Conservation (phyloP, 305 asterid species). For the Fraxinus paxiana region DNA sequence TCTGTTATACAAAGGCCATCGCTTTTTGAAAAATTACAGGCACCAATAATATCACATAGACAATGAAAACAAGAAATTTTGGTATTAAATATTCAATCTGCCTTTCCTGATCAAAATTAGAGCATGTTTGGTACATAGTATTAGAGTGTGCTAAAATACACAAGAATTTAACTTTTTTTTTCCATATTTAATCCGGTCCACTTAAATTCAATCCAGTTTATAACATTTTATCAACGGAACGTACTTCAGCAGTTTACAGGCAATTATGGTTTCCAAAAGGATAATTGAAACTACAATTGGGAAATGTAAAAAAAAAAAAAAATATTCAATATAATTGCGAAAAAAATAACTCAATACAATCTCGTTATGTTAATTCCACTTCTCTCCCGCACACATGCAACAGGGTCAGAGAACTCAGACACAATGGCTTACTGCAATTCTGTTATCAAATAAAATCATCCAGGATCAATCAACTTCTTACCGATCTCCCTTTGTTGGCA, state of each 20-base stretch:
- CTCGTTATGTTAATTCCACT: background rate
- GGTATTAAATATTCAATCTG: background rate
- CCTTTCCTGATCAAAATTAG: background rate
- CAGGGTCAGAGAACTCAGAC: background rate
- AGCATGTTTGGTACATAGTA: background rate
- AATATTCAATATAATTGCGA: background rate
- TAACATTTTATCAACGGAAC: background rate
- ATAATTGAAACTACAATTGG: background rate
- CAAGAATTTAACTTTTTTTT: background rate
- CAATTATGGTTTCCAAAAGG: background rate
- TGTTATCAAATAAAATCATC: constrained; percentile 2
- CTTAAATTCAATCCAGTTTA: background rate
- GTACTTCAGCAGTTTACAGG: background rate
- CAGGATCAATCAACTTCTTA: constrained; percentile 27
- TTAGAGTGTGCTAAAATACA: background rate
- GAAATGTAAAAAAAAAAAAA: background rate
- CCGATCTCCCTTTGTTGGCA: constrained; percentile 85
- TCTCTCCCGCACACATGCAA: background rate
- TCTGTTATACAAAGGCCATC: background rate
- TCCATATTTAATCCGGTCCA: background rate
- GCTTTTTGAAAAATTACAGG: background rate
- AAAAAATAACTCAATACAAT: background rate
- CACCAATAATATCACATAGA: background rate
- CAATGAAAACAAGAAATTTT: background rate
- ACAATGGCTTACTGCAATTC: background rate